Percentiles rank a stretch among this genome's conserved stretches.
These are phyloP conservation scores for Coemansia sp. DNA, from an alignment of 192 early-diverging fungal genomes.

Conservation along the genomic window DNA sequence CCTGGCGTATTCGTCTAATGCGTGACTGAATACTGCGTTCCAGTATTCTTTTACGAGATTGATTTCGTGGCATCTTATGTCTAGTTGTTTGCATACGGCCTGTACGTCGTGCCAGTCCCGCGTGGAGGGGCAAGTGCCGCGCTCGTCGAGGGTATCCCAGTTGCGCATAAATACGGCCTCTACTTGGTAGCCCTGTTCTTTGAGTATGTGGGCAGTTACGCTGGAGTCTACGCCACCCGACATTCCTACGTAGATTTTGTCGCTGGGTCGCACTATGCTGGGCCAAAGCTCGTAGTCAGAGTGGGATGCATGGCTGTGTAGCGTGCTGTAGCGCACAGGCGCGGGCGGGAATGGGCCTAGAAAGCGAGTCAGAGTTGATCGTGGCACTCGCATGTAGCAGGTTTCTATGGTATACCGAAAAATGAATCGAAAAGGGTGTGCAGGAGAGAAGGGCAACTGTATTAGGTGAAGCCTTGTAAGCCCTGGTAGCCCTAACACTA, in stretches of 20 bases:
- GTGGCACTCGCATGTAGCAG: background rate
- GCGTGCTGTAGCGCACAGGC: background rate
- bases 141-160: conserved; percentile 87
- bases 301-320: background rate
- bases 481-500: background rate
- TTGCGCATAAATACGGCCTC: conserved; percentile 92
- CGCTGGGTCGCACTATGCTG: conserved; percentile 10
- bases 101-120: conserved; percentile 80
- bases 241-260: conserved; percentile 75
- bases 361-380: background rate
- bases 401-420: background rate
- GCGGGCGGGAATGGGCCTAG: background rate
- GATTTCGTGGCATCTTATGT: conserved; percentile 62
- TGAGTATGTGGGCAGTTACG: conserved; percentile 76
- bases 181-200: conserved; percentile 60
- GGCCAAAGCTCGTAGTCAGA: conserved; percentile 1
- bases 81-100: conserved; percentile 62
- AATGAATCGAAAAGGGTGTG: background rate
- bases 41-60: conserved; percentile 91
- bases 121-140: conserved; percentile 70
- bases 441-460: background rate
- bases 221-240: conserved; percentile 95
- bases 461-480: background rate
- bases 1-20: conserved; percentile 66
- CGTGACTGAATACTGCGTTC: conserved; percentile 80